Evolutionary conservation across 1,284 basidiomycete species (phyloP), one percentile per base, ranked within the genome.

Genomic region (Cryptococcus floricola): DNA sequence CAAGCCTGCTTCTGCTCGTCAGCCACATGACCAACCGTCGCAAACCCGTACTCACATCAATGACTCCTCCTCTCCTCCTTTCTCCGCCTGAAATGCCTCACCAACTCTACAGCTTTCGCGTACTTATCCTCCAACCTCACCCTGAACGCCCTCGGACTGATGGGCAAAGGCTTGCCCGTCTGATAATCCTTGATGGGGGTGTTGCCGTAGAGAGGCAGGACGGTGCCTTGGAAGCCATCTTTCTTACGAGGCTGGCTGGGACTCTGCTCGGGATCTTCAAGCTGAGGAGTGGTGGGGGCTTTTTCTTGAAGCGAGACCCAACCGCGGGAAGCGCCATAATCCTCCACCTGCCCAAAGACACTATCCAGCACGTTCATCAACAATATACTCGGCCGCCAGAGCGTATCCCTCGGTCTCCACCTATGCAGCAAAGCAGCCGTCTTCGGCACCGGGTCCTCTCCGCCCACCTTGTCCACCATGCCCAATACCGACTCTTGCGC

Each of bases 71-170:
- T 34, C 10, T 34, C 31, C 31, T 34, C 31, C 31, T 34, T 53
- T 63, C 71, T 73, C 51, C 64, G 59, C 39, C 71, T 58, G 58
- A 74, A 65, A 39, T 71, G 61, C 64, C 68, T 68, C 53, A 75
- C 59, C 19, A 73, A 53, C 9, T 60, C 63, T 1, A 75, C 69
- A 16, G 65, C 61, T 34, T 62, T 65, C 8, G 57, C 48, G 52
- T 77, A 77, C 47, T 63, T 67, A 23, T 60, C 55, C 54, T 71
- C 70, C 44, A 77, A 50, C 43, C 61, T 64, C 4, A 62, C 54
- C n/a, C 74, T 52, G 9, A 75, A 56, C 9, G 62, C 53, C 12
- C 54, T 39, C 2, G 74, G 69, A 18, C 64, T 62, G 34, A 62
- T 60, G 49, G 50, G 56, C 39, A 56, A 58, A 9, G 59, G 48